phyloP scores from a whole-genome alignment of 192 early-diverging fungal genomes.

The Phycomyces blakesleeanus region DNA sequence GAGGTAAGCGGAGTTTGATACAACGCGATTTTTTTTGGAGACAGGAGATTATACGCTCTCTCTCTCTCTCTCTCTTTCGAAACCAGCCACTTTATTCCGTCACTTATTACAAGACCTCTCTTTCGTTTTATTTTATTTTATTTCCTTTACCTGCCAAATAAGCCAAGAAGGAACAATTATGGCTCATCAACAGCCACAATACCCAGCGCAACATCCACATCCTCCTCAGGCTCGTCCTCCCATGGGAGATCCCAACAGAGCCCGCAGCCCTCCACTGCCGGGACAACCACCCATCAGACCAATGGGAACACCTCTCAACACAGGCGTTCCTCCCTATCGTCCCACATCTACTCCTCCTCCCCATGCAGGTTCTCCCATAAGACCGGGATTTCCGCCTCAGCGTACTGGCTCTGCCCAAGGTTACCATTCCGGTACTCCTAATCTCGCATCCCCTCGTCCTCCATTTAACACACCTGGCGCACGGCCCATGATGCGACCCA shows the following conservation, averaged over 20 bases:
- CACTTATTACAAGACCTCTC: not conserved
- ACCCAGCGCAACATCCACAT: constrained; percentile 12
- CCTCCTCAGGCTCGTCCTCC: constrained; percentile 14
- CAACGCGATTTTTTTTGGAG: too few relatives aligned
- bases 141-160: too few relatives aligned
- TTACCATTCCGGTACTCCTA: not conserved
- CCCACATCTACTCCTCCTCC: constrained; percentile 19
- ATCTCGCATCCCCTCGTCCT: constrained; percentile 6
- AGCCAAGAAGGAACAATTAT: not conserved
- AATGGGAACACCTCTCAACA: not conserved
- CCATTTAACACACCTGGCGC: constrained; percentile 8
- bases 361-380: constrained; percentile 2
- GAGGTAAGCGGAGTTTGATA: too few relatives aligned
- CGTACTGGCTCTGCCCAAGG: constrained; percentile 9
- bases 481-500: constrained; percentile 19
- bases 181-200: constrained; percentile 1
- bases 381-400: constrained; percentile 14
- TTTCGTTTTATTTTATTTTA: not conserved
- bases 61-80: too few relatives aligned
- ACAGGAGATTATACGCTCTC: too few relatives aligned
- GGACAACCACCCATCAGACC: constrained; percentile 2
- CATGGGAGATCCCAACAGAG: constrained; percentile 18
- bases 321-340: constrained; percentile 10
- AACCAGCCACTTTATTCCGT: not conserved
- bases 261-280: constrained; percentile 2